Percentiles rank a stretch among this genome's conserved stretches.
Evolutionary conservation across 495 filamentous ascomycete genomes (phyloP).

Genomic region (Lichina pygmaea): DNA sequence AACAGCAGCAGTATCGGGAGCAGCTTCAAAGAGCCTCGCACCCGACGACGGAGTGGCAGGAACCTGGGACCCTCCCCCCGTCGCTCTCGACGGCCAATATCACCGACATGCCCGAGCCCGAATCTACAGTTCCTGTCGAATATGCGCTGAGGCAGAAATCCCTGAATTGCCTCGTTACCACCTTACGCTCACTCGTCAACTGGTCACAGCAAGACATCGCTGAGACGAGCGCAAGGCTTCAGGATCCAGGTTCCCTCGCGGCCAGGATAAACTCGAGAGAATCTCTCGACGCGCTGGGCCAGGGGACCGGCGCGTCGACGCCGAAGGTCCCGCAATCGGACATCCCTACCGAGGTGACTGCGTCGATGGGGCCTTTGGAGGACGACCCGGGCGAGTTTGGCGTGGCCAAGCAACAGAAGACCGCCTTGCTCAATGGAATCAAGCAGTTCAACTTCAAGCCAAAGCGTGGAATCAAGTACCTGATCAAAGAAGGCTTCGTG

Average conservation of each 20-base stretch:
- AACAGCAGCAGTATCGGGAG: slow-evolving; percentile 71
- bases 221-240: slow-evolving; percentile 22
- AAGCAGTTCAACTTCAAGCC: slow-evolving; percentile 96
- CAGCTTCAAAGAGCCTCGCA: slow-evolving; percentile 31
- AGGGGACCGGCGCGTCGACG: slow-evolving; percentile 18
- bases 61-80: slow-evolving; percentile 59
- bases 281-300: slow-evolving; percentile 45
- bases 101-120: slow-evolving; percentile 24
- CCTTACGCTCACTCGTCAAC: slow-evolving; percentile 66
- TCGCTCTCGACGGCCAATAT: slow-evolving; percentile 60
- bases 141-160: slow-evolving; percentile 71
- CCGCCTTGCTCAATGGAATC: slow-evolving; percentile 64
- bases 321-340: slow-evolving; percentile 24
- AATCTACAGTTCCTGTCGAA: slow-evolving; percentile 49
- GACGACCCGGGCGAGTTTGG: slow-evolving; percentile 84
- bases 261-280: slow-evolving; percentile 54
- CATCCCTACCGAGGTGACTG: slow-evolving; percentile 37
- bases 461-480: slow-evolving; percentile 67
- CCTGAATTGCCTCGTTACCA: slow-evolving; percentile 67
- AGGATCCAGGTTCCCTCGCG: slow-evolving; percentile 25
- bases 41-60: slow-evolving; percentile 48
- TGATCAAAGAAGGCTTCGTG: slow-evolving; percentile 71
- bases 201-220: slow-evolving; percentile 65
- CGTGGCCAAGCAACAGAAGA: slow-evolving; percentile 81
- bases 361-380: slow-evolving; percentile 34